These are phyloP conservation scores for Aspergillus sp. DNA, from an alignment of 2,329 filamentous ascomycete genomes.

Conservation along the genomic window DNA sequence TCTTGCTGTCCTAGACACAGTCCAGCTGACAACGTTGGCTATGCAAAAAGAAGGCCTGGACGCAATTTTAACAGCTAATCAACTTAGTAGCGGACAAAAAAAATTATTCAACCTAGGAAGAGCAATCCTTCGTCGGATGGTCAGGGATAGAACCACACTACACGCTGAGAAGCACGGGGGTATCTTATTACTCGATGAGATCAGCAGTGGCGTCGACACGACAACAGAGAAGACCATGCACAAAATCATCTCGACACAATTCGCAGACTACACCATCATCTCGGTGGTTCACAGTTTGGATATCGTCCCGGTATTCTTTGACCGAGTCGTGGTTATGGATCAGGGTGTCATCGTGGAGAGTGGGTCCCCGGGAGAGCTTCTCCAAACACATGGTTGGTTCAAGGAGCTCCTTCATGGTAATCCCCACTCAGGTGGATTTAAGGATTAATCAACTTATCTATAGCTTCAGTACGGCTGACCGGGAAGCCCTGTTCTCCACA, in stretches of 20 bases:
- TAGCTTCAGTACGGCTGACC: no score
- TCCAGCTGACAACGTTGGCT: constrained; percentile 33
- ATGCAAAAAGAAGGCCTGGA: constrained; percentile 36
- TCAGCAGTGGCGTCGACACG: constrained; percentile 48
- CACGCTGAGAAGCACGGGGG: no score
- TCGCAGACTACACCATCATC: constrained; percentile 55
- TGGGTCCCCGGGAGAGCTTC: no score
- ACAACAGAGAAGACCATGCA: constrained; percentile 57
- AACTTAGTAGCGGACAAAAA: constrained; percentile 55
- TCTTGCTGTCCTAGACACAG: constrained; percentile 30
- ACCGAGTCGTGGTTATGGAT: constrained; percentile 34
- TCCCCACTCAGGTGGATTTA: no score
- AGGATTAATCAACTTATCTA: no score
- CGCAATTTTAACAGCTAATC: constrained; percentile 43
- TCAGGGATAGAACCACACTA: constrained; percentile 34
- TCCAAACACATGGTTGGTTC: no score
- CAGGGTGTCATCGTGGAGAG: constrained; percentile 12
- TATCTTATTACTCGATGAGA: constrained; percentile 9
- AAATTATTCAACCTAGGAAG: constrained; percentile 61
- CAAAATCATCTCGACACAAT: constrained; percentile 49
- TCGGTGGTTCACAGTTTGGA: constrained; percentile 54
- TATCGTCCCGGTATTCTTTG: constrained; percentile 33
- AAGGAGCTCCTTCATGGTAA: no score
- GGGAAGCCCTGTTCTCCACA: no score
- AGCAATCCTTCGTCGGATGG: constrained; percentile 49